These are phyloP conservation scores for Blastobotrys illinoisensis DNA, from an alignment of 1,139 yeast genomes.

Conservation along the genomic window DNA sequence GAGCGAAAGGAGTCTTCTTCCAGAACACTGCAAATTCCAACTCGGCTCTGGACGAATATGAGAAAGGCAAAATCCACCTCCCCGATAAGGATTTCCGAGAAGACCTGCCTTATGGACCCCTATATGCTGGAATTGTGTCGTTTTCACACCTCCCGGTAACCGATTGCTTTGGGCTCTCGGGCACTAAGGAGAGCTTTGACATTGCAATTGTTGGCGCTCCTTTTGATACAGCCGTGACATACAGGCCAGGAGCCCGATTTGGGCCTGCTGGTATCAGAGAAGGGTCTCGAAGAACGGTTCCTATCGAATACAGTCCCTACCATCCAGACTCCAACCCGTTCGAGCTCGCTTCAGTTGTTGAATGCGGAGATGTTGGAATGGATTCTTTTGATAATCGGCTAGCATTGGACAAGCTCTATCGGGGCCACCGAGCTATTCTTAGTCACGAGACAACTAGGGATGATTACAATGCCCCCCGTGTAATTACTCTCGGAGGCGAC, in stretches of 20 bases:
- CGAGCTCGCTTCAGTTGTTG: constrained; percentile 51
- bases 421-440: constrained; percentile 45
- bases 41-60: constrained; percentile 1
- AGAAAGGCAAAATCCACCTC: constrained; percentile 5
- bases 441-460: constrained; percentile 1
- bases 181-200: constrained; percentile 41
- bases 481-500: constrained; percentile 72
- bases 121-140: constrained; percentile 33
- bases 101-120: constrained; percentile 11
- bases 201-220: constrained; percentile 73
- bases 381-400: constrained; percentile 73
- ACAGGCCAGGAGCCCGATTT: constrained; percentile 71
- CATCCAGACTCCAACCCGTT: constrained; percentile 59
- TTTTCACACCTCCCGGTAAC: constrained; percentile 67
- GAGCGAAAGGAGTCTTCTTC: neutral
- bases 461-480: constrained; percentile 39
- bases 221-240: constrained; percentile 70
- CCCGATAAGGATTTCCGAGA: constrained; percentile 11
- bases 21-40: neutral
- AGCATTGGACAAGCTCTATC: constrained; percentile 65
- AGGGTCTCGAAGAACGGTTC: constrained; percentile 53
- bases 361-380: constrained; percentile 77
- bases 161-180: constrained; percentile 43
- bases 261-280: constrained; percentile 72
- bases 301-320: constrained; percentile 37